Conservation (phyloP, 2,329 filamentous ascomycete genomes). For the Lachnellula suecica region DNA sequence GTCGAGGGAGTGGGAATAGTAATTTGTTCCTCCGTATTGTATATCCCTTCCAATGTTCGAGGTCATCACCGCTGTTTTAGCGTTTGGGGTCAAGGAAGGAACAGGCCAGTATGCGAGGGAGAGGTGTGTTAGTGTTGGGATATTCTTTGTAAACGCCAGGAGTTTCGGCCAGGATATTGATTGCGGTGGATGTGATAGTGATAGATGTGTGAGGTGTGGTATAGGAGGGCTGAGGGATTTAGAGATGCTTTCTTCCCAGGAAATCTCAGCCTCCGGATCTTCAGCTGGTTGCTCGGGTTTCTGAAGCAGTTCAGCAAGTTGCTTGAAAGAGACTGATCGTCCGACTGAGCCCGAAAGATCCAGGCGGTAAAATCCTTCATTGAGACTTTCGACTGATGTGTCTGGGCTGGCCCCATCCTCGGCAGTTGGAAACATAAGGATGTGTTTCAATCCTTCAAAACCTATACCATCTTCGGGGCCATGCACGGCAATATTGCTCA, state of each 20-base stretch:
- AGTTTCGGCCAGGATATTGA: constrained; percentile 59
- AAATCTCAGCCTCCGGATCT: constrained; percentile 9
- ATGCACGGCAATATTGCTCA: constrained; percentile 49
- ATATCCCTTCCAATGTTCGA: constrained; percentile 42
- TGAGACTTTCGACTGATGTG: constrained; percentile 29
- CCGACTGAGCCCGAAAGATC: constrained; percentile 55
- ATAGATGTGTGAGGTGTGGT: constrained; percentile 60
- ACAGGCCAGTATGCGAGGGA: constrained; percentile 63
- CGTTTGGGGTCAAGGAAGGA: constrained; percentile 56
- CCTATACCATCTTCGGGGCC: constrained; percentile 46
- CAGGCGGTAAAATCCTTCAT: constrained; percentile 49
- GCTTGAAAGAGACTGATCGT: constrained; percentile 49
- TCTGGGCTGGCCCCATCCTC: constrained; percentile 17
- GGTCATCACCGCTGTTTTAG: constrained; percentile 46
- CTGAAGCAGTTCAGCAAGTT: constrained; percentile 48
- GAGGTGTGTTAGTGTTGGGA: constrained; percentile 57
- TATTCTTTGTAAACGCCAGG: constrained; percentile 50
- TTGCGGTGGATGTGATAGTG: constrained; percentile 44
- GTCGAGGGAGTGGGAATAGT: constrained; percentile 58
- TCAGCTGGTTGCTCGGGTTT: constrained; percentile 7
- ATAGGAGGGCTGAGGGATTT: constrained; percentile 32
- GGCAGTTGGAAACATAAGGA: constrained; percentile 39
- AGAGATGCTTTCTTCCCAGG: constrained; percentile 29
- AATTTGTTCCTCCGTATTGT: constrained; percentile 54
- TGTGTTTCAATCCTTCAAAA: constrained; percentile 47